Base-by-base conservation (phyloP, 176 grass and related monocot genomes). In the Alloteropsis semialata region DNA sequence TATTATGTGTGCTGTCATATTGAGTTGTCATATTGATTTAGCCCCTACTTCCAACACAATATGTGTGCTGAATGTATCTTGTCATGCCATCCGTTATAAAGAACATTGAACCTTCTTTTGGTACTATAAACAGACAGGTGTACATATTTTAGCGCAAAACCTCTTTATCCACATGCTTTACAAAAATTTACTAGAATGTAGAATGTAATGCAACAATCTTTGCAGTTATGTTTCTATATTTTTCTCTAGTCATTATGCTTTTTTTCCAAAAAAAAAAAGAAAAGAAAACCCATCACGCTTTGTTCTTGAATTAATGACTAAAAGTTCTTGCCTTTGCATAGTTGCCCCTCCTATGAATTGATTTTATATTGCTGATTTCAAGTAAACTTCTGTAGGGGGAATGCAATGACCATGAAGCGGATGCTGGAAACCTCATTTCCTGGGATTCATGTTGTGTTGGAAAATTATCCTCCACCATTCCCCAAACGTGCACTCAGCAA, bases 381-480 rank as follows among this genome's bases (percentile, higher is more conserved):
- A 66, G 29, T 68, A 32, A 46, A 76, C 79, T 80, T 85, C 16
- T 91, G 77, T 69, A 98, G 96, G 89, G 96, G 96, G 39, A 98
- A 14, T 82, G 96, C 96, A 76, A 84, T 98, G 84, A 98, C 91
- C 53, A 83, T 88, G 91, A 93, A 98, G 74, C 77, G 78, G 74
- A 92, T 98, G 93, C 57, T 98, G 50, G 96, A 98, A 61, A 79
- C 84, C 33, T 90, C 91, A 27, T 98, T 93, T 88, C 91, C 96
- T 80, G 93, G 93, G 55, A 93, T 98, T 38, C 59, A 93, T 43
- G 93, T 99, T 10, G 75, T 85, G 61, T 84, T 99, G 75, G 80
- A 92, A 89, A 99, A 99, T 84, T 99, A 96, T 68, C 93, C 96
- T 84, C 91, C 93, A 74, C 79, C 91, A 3, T 92, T 96, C 53